Evolutionary conservation across 768 basidiomycete genomes (phyloP).

Genomic region (Mycena filopes): DNA sequence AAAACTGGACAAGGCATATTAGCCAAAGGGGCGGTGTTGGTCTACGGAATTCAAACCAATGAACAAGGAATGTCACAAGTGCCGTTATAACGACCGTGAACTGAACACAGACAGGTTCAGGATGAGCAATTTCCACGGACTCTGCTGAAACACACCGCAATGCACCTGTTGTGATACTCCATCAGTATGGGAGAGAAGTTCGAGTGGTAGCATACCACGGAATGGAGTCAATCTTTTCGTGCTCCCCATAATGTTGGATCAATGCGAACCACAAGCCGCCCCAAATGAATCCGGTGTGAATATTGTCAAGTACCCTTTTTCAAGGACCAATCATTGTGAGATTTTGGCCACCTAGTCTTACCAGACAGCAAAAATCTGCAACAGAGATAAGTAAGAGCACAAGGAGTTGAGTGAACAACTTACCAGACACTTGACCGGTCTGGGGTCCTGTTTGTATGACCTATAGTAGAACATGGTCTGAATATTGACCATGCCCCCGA

Average conservation of each 20-base stretch:
- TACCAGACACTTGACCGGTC: slow-evolving; percentile 12
- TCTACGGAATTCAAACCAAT: slow-evolving; percentile 51
- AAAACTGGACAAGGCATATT: slow-evolving; percentile 38
- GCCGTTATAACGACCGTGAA: slow-evolving; percentile 44
- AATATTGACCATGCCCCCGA: slow-evolving; percentile 20
- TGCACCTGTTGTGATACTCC: background rate
- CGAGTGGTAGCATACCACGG: slow-evolving; percentile 37
- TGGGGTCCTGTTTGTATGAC: slow-evolving; percentile 18
- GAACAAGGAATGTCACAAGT: slow-evolving; percentile 53
- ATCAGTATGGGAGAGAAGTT: background rate
- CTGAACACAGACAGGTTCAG: slow-evolving; percentile 18
- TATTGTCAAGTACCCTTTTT: slow-evolving; percentile 42
- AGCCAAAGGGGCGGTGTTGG: too few relatives aligned
- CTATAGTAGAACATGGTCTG: slow-evolving; percentile 22
- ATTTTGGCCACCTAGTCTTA: background rate
- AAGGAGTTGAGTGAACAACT: background rate
- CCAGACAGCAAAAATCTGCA: slow-evolving; percentile 17
- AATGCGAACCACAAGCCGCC: slow-evolving; percentile 46
- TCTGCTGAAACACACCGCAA: slow-evolving; percentile 21
- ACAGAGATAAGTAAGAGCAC: background rate
- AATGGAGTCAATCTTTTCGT: slow-evolving; percentile 39
- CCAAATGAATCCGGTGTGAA: slow-evolving; percentile 46
- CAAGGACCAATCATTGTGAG: too few relatives aligned
- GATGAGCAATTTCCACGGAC: background rate
- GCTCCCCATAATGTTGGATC: slow-evolving; percentile 42